These are phyloP conservation scores for Tolypocladium endophyticum DNA, from an alignment of 2,329 filamentous ascomycete genomes.

Conservation along the genomic window DNA sequence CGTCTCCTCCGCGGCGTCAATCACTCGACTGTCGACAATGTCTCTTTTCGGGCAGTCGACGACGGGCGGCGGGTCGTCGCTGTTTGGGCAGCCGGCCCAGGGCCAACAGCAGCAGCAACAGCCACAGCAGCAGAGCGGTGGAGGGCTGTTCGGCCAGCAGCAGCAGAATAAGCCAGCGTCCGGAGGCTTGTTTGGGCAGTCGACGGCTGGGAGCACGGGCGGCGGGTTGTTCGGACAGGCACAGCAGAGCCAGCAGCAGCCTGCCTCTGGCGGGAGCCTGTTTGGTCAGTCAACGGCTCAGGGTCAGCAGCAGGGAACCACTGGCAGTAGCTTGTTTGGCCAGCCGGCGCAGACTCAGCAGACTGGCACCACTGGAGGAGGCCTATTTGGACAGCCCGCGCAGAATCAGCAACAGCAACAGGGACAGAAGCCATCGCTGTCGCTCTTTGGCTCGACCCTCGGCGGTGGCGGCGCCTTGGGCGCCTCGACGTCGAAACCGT, in stretches of 20 bases:
- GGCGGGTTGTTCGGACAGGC: constrained; percentile 12
- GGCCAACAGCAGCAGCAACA: constrained; percentile 11
- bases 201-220: constrained; percentile 4
- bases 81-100: constrained; percentile 8
- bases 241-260: constrained; percentile 9
- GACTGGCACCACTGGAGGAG: constrained; percentile 1
- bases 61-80: constrained; percentile 10
- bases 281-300: constrained; percentile 15
- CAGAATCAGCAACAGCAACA: constrained; percentile 10
- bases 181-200: constrained; percentile 6
- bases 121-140: constrained; percentile 11
- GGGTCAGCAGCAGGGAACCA: constrained; percentile 9
- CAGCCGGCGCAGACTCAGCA: constrained; percentile 11
- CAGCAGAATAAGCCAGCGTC: constrained; percentile 6
- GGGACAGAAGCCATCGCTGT: constrained; percentile 10
- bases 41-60: constrained; percentile 23
- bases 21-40: constrained; percentile 11
- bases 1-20: not conserved
- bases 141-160: constrained; percentile 22
- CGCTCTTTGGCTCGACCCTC: constrained; percentile 13
- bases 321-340: constrained; percentile 22
- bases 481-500: constrained; percentile 15
- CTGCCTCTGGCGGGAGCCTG: constrained; percentile 2
- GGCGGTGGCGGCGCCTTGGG: constrained; percentile 15
- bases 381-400: constrained; percentile 5